Evolutionary conservation across 1,284 basidiomycete species (phyloP).

Genomic region (Entoloma clypeatum): DNA sequence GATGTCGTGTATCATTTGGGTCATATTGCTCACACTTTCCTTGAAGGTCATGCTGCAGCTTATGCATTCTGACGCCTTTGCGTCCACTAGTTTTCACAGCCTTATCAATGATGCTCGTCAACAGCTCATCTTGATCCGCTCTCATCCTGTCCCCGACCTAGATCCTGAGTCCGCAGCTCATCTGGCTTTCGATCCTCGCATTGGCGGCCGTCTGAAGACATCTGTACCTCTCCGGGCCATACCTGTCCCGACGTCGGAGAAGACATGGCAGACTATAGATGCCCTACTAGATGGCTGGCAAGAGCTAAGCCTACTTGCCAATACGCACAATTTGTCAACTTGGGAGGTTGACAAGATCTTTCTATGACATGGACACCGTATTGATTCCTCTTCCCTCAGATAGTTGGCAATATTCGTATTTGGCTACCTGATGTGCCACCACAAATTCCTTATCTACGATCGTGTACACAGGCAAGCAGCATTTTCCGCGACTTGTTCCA

Average conservation of each 20-base stretch:
- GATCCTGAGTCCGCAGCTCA: slow-evolving; percentile 44
- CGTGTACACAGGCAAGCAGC: slow-evolving; percentile 56
- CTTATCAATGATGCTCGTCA: slow-evolving; percentile 41
- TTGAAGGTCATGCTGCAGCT: slow-evolving; percentile 47
- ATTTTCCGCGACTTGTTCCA: slow-evolving; percentile 3
- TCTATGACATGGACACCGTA: neutral
- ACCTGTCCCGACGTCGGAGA: slow-evolving; percentile 43
- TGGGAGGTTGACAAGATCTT: slow-evolving; percentile 54
- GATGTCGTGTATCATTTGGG: slow-evolving; percentile 28
- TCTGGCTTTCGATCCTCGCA: slow-evolving; percentile 65
- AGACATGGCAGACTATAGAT: slow-evolving; percentile 52
- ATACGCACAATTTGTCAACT: slow-evolving; percentile 41
- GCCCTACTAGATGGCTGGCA: slow-evolving; percentile 54
- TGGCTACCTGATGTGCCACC: slow-evolving; percentile 41
- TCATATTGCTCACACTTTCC: neutral
- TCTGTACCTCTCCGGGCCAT: slow-evolving; percentile 71
- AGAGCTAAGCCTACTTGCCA: slow-evolving; percentile 47
- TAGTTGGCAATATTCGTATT: slow-evolving; percentile 45
- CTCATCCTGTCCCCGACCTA: slow-evolving; percentile 35
- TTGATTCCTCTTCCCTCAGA: slow-evolving; percentile 30
- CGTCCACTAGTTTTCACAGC: slow-evolving; percentile 31
- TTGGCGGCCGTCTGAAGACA: slow-evolving; percentile 66
- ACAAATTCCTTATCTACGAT: slow-evolving; percentile 55
- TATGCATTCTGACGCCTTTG: slow-evolving; percentile 40
- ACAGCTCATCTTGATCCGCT: slow-evolving; percentile 40